Evolutionary conservation across 176 grass and related monocot genomes (phyloP).

Genomic region (Chloris gayana): DNA sequence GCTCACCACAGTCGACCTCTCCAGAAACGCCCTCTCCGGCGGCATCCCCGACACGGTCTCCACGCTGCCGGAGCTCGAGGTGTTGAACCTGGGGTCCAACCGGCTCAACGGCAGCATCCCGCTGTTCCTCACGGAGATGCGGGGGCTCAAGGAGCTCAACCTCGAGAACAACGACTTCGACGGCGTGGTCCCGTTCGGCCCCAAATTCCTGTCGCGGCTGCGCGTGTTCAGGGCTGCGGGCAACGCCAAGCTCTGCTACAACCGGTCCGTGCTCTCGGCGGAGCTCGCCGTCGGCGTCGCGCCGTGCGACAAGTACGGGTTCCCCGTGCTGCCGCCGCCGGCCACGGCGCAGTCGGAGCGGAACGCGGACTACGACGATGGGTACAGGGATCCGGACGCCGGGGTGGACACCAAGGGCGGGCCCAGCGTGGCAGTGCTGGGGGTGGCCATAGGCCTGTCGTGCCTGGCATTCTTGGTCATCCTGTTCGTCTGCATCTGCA

Average conservation of each 20-base stretch:
- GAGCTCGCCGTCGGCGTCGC: conserved; percentile 77
- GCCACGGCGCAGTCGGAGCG: conserved; percentile 56
- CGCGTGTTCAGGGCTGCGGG: conserved; percentile 71
- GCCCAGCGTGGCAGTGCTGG: conserved; percentile 80
- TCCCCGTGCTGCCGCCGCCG: conserved; percentile 68
- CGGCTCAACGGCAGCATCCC: conserved; percentile 88
- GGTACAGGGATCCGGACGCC: conserved; percentile 23
- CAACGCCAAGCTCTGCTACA: conserved; percentile 92
- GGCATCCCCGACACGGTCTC: conserved; percentile 68
- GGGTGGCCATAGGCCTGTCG: conserved; percentile 85
- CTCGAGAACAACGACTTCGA: conserved; percentile 92
- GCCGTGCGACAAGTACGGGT: conserved; percentile 87
- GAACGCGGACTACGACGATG: conserved; percentile 57
- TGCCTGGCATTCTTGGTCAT: conserved; percentile 84
- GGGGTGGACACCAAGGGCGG: conserved; percentile 42
- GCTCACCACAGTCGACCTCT: conserved; percentile 62
- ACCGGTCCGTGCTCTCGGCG: conserved; percentile 62
- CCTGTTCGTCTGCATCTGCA: conserved; percentile 92
- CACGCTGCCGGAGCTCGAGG: conserved; percentile 70
- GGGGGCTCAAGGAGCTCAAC: conserved; percentile 61
- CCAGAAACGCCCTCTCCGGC: conserved; percentile 74
- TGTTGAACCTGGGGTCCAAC: conserved; percentile 87
- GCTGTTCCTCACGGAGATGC: conserved; percentile 59
- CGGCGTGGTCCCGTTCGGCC: conserved; percentile 76
- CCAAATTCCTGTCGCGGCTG: conserved; percentile 65